A percentile compares a stretch with the other conserved stretches of the same genome.
These are phyloP conservation scores for Komagataella populi DNA, from an alignment of 805 yeast genomes.

Conservation along the genomic window DNA sequence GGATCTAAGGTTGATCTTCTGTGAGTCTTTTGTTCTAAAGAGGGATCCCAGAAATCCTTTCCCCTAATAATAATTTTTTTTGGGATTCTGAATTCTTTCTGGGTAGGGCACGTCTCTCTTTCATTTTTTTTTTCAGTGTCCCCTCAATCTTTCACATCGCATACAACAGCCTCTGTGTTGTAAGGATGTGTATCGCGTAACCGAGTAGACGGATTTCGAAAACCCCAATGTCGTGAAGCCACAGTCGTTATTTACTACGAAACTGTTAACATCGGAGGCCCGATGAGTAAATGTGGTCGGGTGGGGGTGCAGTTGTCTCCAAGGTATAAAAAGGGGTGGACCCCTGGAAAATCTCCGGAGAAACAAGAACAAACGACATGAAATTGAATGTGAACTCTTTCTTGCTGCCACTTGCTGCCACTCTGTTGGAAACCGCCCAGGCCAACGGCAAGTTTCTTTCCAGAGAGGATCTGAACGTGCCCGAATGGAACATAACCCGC, in stretches of 20 bases:
- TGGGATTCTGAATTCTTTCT: neutral
- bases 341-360: neutral
- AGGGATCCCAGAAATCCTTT: neutral
- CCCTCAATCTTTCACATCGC: neutral
- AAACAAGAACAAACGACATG: neutral
- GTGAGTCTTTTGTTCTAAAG: neutral
- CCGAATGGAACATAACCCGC: slow-evolving; percentile 18
- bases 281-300: neutral
- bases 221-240: neutral
- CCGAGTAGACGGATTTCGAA: neutral
- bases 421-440: slow-evolving; percentile 1
- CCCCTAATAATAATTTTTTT: neutral
- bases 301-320: no score
- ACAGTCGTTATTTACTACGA: neutral
- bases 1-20: slow-evolving; percentile 5
- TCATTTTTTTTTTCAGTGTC: neutral
- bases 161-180: neutral
- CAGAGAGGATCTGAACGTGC: slow-evolving; percentile 22
- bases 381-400: neutral
- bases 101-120: neutral
- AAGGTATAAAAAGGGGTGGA: neutral
- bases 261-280: neutral
- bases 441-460: slow-evolving; percentile 21
- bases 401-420: neutral
- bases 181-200: neutral